These are phyloP conservation scores for Miamiensis avidus DNA, from an alignment of 169 alveolate species.

Conservation along the genomic window DNA sequence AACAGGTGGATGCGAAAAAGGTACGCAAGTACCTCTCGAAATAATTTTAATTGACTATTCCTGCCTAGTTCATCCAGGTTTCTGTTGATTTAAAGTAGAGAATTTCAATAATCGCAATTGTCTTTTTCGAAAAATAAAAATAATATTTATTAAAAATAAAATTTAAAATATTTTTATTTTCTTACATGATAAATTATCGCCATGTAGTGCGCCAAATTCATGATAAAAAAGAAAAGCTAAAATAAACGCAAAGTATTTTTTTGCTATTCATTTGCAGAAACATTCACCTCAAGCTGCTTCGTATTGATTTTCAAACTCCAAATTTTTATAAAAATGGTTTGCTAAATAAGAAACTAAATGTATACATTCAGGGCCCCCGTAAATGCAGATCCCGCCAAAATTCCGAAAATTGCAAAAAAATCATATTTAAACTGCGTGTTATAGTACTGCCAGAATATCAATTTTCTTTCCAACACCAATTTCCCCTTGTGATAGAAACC, in stretches of 20 bases:
- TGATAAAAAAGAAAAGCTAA: not conserved
- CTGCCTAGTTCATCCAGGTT: not conserved
- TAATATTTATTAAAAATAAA: no score
- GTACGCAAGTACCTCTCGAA: not conserved
- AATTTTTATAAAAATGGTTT: not conserved
- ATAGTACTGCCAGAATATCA: no score
- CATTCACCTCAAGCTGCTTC: not conserved
- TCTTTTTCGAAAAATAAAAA: not conserved
- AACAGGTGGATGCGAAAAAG: not conserved
- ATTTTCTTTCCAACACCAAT: not conserved
- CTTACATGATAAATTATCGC: not conserved
- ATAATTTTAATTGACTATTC: not conserved
- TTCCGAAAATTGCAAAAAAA: not conserved
- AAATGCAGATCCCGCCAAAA: not conserved
- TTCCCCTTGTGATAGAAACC: not conserved
- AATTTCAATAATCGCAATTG: not conserved
- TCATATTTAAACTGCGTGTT: not conserved
- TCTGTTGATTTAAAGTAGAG: not conserved
- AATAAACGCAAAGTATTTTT: no score
- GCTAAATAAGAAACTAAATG: not conserved
- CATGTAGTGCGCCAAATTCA: not conserved
- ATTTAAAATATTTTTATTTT: no score
- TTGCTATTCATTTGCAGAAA: not conserved
- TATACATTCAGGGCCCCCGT: not conserved
- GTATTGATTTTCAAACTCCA: not conserved